Percentiles rank a stretch among this genome's conserved stretches.
These are phyloP conservation scores for Zanthoxylum bungeanum DNA, from an alignment of 345 rosid genomes.

Conservation along the genomic window DNA sequence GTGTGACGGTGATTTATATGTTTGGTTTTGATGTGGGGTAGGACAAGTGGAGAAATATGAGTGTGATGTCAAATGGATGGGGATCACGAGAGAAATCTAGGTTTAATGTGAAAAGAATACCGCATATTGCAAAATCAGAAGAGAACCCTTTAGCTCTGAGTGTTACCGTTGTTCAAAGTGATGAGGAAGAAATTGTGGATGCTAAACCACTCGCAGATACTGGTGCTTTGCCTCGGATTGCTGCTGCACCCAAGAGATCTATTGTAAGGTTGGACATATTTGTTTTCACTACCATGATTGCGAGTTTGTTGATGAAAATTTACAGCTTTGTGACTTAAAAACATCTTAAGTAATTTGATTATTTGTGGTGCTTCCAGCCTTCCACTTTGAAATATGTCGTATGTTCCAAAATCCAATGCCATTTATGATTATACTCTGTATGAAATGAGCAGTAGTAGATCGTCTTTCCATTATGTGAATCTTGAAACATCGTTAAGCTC, in stretches of 20 bases:
- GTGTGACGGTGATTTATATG: slow-evolving; percentile 14
- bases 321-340: not conserved
- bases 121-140: slow-evolving; percentile 49
- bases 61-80: slow-evolving; percentile 95
- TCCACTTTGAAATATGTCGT: not conserved
- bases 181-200: slow-evolving; percentile 73
- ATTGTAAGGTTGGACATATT: slow-evolving; percentile 57
- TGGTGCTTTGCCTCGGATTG: slow-evolving; percentile 35
- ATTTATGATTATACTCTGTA: not conserved
- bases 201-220: slow-evolving; percentile 44
- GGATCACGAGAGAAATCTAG: slow-evolving; percentile 83
- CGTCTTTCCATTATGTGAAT: not conserved
- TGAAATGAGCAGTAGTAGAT: not conserved
- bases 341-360: not conserved
- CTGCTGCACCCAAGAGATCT: slow-evolving; percentile 56
- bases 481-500: not conserved
- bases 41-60: slow-evolving; percentile 99
- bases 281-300: not conserved
- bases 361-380: too few species aligned
- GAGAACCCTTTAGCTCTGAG: slow-evolving; percentile 41
- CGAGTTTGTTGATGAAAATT: not conserved
- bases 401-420: not conserved
- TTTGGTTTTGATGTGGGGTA: slow-evolving; percentile 25
- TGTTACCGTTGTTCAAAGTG: slow-evolving; percentile 41
- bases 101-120: slow-evolving; percentile 61